These are phyloP conservation scores for Plenodomus biglobosus DNA, from an alignment of 2,329 filamentous ascomycete genomes.

Conservation along the genomic window DNA sequence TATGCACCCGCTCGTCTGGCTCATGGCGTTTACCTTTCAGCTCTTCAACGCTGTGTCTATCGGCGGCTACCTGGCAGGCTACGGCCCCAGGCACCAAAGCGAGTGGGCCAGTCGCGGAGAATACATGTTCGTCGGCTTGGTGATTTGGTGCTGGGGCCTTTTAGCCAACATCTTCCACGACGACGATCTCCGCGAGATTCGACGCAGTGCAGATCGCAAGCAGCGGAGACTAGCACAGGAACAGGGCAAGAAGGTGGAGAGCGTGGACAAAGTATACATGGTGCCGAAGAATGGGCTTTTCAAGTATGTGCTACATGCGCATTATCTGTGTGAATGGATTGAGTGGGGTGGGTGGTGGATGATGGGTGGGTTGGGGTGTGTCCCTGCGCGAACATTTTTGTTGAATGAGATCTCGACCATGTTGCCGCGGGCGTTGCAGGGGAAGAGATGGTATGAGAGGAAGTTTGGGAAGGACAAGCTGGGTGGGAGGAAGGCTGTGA, in stretches of 20 bases:
- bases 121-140: constrained; percentile 63
- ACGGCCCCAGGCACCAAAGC: constrained; percentile 65
- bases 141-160: constrained; percentile 75
- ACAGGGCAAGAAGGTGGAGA: constrained; percentile 49
- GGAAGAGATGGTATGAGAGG: constrained; percentile 81
- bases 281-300: constrained; percentile 85
- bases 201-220: constrained; percentile 65
- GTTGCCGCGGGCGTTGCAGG: constrained; percentile 80
- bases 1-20: constrained; percentile 71
- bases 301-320: constrained; percentile 79
- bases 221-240: constrained; percentile 55
- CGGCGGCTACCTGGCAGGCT: constrained; percentile 78
- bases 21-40: constrained; percentile 71
- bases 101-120: constrained; percentile 53
- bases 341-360: constrained; percentile 93
- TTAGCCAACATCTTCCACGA: constrained; percentile 85
- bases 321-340: constrained; percentile 95
- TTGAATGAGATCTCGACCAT: constrained; percentile 88
- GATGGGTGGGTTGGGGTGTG: constrained; percentile 64
- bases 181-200: constrained; percentile 83
- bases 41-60: constrained; percentile 76
- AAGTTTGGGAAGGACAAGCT: constrained; percentile 86
- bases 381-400: constrained; percentile 78
- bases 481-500: constrained; percentile 70
- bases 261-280: constrained; percentile 80